Conservation (phyloP, 2,329 filamentous ascomycete species). For the Apiospora marii region DNA sequence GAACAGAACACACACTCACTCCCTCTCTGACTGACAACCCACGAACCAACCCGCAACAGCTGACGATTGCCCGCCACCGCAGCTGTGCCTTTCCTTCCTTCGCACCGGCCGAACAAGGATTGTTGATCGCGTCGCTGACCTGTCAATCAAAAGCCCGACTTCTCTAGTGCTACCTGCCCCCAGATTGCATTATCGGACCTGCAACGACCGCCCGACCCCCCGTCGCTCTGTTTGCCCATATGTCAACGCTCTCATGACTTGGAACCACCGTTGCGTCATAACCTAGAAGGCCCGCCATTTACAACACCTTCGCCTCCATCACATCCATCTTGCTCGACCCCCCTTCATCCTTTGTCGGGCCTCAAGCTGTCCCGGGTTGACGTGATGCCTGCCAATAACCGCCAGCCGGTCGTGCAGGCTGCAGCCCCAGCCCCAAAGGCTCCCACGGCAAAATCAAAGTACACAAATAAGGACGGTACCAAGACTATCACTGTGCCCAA, state of each 20-base stretch:
- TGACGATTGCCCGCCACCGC: slow-evolving; percentile 15
- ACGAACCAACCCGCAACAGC: slow-evolving; percentile 14
- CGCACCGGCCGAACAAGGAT: slow-evolving; percentile 14
- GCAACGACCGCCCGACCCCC: slow-evolving; percentile 18
- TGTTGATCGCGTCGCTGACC: slow-evolving; percentile 22
- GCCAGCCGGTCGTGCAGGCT: slow-evolving; percentile 56
- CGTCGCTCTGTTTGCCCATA: slow-evolving; percentile 19
- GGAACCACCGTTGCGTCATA: slow-evolving; percentile 22
- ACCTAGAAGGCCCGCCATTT: slow-evolving; percentile 23
- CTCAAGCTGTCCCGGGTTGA: slow-evolving; percentile 34
- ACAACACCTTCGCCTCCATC: slow-evolving; percentile 27
- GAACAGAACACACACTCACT: slow-evolving; percentile 23
- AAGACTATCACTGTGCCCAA: slow-evolving; percentile 74
- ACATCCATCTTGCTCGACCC: slow-evolving; percentile 27
- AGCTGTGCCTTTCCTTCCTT: slow-evolving; percentile 17
- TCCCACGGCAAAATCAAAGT: slow-evolving; percentile 61
- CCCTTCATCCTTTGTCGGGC: slow-evolving; percentile 34
- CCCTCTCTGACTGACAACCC: background rate
- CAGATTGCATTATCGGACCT: slow-evolving; percentile 14
- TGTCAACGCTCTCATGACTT: slow-evolving; percentile 23
- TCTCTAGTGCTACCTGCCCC: slow-evolving; percentile 1
- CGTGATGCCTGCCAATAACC: slow-evolving; percentile 61
- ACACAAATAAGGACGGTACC: slow-evolving; percentile 73
- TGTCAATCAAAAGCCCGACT: slow-evolving; percentile 3
- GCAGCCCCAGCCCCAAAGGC: slow-evolving; percentile 60